Base-by-base conservation (phyloP, 192 early-diverging fungal species). In the Backusella circina region DNA sequence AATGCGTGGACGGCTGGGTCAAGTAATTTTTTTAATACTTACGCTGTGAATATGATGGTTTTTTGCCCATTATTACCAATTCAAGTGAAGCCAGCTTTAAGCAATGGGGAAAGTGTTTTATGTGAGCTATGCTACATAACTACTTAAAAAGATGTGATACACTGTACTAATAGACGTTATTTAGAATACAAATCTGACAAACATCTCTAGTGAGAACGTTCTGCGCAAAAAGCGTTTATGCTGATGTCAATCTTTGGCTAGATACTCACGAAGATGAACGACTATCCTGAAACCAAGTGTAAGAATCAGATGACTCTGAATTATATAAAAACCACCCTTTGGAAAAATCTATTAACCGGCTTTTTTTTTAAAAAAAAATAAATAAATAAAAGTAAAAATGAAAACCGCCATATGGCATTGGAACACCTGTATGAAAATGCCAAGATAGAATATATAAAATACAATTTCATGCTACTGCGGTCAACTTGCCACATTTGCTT, bases 121-220 rank as follows among this genome's bases (percentile, higher is more conserved):
- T 38, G 35, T 67, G 38, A 67, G 66, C 38, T 38, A 67, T 67
- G 36, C 66, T 38, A 67, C 66, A 38, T 67, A 67, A 67, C 37
- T 36, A 67, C 35, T 67, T 67, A 18, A 67, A 67, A 67, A 67
- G n/a, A 67, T 38, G 66, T 67, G 3, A 67, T 67, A 38, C 16
- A 67, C 35, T 67, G 66, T 67, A 67, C 35, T 67, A 67, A 67
- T 37, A 67, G 36, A 67, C 66, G 33, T 18, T 67, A 67, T 67
- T 67, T 67, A 67, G 66, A 38, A 36, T 37, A 67, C 33, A 67
- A 38, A 23, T n/a, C 35, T 6, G 66, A 21, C 66, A 67, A 37
- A 38, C 33, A 38, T 38, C 66, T 67, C 33, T 66, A 12, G 32
- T 66, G 65, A 66, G 33, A 32, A 33, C 65, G 31, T 66, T 23